Conservation (phyloP, 1,284 basidiomycete species). For the Rhodotorula sp. region DNA sequence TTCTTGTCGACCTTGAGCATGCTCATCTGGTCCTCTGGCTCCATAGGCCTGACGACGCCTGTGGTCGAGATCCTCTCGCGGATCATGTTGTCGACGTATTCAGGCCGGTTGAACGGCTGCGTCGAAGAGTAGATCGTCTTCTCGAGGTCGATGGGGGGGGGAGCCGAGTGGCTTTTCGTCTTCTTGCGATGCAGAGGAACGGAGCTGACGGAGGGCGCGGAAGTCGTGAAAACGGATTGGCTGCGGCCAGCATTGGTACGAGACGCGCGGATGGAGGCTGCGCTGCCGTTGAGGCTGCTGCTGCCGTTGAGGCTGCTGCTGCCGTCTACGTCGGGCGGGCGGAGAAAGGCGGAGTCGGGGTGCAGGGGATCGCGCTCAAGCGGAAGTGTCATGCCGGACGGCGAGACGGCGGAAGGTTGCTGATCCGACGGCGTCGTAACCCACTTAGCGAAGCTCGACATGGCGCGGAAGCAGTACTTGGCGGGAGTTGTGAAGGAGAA, state of each 20-base stretch:
- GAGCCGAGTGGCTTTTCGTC: neutral
- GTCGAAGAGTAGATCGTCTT: constrained; percentile 42
- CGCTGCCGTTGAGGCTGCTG: neutral
- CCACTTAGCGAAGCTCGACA: constrained; percentile 46
- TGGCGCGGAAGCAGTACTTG: constrained; percentile 49
- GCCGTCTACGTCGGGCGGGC: neutral
- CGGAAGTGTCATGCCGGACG: constrained; percentile 11
- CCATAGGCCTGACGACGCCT: constrained; percentile 74
- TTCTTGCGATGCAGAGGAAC: neutral
- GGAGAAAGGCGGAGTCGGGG: neutral
- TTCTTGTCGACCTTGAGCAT: constrained; percentile 64
- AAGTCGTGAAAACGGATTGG: neutral
- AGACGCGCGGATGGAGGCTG: neutral
- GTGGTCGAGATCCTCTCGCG: constrained; percentile 79
- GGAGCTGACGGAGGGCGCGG: neutral
- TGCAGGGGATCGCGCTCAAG: constrained; percentile 17
- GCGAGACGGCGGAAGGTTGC: neutral
- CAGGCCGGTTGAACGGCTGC: constrained; percentile 39
- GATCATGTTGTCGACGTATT: constrained; percentile 60
- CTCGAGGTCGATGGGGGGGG: constrained; percentile 24
- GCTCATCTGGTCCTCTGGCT: constrained; percentile 63
- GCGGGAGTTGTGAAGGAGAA: constrained; percentile 51
- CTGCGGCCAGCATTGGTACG: neutral
- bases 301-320: neutral
- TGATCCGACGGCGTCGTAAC: constrained; percentile 22